Evolutionary conservation across 305 asterid genomes (phyloP).

Genomic region (Solanum hybrid): DNA sequence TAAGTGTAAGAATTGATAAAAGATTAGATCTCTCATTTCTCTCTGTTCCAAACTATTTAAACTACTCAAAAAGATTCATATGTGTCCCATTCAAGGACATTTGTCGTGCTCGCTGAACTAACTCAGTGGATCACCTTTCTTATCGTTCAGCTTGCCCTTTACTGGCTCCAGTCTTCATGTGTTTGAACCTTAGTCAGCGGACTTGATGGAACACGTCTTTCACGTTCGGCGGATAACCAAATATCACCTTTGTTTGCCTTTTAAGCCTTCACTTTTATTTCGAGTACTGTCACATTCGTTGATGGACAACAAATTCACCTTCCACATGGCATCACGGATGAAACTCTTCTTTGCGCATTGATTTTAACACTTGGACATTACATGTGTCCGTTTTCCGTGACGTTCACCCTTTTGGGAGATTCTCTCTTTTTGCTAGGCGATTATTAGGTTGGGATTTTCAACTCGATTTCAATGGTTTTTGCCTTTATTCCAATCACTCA

Average conservation of each 20-base stretch:
- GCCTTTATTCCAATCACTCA: neutral
- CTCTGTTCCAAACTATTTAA: neutral
- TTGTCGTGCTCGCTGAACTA: neutral
- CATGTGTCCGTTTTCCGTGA: neutral
- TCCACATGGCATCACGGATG: neutral
- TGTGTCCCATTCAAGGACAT: neutral
- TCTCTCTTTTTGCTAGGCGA: neutral
- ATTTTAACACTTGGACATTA: neutral
- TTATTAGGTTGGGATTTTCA: neutral
- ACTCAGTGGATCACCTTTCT: neutral
- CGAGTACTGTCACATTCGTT: neutral
- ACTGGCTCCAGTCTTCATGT: neutral
- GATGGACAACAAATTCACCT: neutral
- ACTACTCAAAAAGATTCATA: neutral
- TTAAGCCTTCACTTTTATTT: neutral
- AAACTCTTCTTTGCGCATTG: neutral
- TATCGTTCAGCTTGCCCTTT: neutral
- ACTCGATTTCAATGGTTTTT: neutral
- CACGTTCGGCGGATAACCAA: neutral
- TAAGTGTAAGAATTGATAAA: neutral
- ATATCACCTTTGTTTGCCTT: neutral
- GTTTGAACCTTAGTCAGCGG: neutral
- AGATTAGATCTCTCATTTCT: neutral
- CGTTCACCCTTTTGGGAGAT: neutral
- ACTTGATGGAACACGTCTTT: neutral